Evolutionary conservation across 2,329 filamentous ascomycete genomes (phyloP), one percentile per base, ranked within the genome.

Genomic region (Talaromyces sp.): DNA sequence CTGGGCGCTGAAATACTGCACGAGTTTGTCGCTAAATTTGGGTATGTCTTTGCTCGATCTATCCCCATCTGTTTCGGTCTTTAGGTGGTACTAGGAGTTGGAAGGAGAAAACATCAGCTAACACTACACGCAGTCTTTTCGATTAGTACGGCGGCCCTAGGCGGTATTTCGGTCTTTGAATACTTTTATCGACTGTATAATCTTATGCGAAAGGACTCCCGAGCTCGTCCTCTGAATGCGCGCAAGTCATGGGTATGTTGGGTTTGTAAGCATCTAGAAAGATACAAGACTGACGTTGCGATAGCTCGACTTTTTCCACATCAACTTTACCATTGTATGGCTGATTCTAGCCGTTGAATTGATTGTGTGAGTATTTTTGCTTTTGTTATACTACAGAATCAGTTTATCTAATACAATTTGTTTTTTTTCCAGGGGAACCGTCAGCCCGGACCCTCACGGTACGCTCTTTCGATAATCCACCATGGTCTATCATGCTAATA

Each of bases 1-100:
- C 73, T 88, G 84, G 75, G 78, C 81, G 56, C 75, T 88, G 42
- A 86, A 83, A 82, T 87, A 87, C 65, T 79, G 78, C 64, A 82
- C 83, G 9, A 74, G 77, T 64, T 69, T 87, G 34, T 75, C 75
- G 47, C 73, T 75, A 62, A 76, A 79, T 52, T 40, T 76, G 65
- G 72, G 74, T 78, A 72, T 65, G 75, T 70, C 60, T 56, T 28
- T 40, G 1, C 23, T 23, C 16, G 28, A 31, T 4, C 12, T 16
- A 14, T 4, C 12, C 16, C 12, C 12, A 36, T 36, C 12, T 36
- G 34, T 14, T 16, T 40, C 14, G 36, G n/a, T n/a, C 3, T n/a
- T 40, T 40, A 5, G 1, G 36, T 8, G 14, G 36, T 40, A 9
- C 52, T 16, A 51, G 61, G 4, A 14, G 6, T 33, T 16, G 28